Conservation (phyloP, 2,329 filamentous ascomycete species). For the Ophiostoma triangulosporum region DNA sequence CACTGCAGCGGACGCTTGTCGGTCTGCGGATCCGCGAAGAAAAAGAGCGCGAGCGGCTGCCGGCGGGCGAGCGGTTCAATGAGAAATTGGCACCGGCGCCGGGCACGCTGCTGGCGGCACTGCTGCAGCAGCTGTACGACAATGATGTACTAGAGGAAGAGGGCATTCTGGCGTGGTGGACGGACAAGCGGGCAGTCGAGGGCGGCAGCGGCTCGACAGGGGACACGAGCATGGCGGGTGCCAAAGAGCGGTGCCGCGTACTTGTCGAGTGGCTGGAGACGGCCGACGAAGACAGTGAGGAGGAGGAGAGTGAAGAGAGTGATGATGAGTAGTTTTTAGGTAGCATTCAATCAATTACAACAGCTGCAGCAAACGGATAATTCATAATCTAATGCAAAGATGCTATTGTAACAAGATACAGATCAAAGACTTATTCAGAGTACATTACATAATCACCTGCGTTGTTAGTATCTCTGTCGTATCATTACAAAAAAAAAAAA, state of each 20-base stretch:
- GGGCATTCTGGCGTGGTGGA: slow-evolving; percentile 81
- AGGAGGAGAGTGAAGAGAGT: slow-evolving; percentile 13
- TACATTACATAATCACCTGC: slow-evolving; percentile 7
- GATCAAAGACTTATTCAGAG: too few species aligned
- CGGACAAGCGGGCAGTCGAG: slow-evolving; percentile 51
- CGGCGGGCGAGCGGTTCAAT: not conserved
- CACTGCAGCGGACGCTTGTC: slow-evolving; percentile 67
- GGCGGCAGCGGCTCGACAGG: slow-evolving; percentile 35
- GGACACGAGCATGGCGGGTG: slow-evolving; percentile 38
- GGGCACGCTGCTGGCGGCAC: slow-evolving; percentile 56
- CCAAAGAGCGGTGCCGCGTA: slow-evolving; percentile 60
- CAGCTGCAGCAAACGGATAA: too few species aligned
- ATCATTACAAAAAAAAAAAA: not conserved
- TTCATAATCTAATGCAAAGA: too few species aligned
- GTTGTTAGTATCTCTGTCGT: not conserved
- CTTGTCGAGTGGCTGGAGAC: slow-evolving; percentile 78
- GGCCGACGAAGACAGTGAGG: slow-evolving; percentile 57
- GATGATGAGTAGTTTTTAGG: not conserved
- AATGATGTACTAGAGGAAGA: slow-evolving; percentile 81
- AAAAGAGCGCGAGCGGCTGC: not conserved
- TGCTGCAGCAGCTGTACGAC: slow-evolving; percentile 75
- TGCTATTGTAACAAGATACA: too few species aligned
- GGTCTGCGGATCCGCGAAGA: slow-evolving; percentile 26
- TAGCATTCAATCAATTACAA: too few species aligned
- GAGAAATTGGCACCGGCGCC: slow-evolving; percentile 16